phyloP scores from a whole-genome alignment of 768 basidiomycete genomes.

The Rhodotorula diobovata region DNA sequence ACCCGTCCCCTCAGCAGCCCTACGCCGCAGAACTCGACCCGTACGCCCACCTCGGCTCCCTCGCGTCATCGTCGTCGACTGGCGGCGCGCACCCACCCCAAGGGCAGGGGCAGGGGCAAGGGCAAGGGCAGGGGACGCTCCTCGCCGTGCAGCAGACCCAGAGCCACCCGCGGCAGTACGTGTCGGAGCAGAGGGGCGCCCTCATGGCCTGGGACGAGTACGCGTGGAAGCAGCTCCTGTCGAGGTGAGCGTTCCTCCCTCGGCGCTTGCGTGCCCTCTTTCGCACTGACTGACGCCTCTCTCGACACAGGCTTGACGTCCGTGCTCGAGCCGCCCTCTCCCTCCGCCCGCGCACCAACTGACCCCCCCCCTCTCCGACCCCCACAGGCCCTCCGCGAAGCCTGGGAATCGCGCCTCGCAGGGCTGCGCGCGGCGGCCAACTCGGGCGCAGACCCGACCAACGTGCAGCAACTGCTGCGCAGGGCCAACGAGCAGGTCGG shows the following conservation, averaged over 20 bases:
- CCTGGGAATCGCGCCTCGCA: slow-evolving; percentile 19
- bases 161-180: slow-evolving; percentile 28
- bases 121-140: neutral
- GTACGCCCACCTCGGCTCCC: slow-evolving; percentile 16
- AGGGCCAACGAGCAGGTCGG: slow-evolving; percentile 17
- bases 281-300: too few relatives aligned
- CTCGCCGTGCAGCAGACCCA: slow-evolving; percentile 19
- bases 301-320: neutral
- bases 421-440: slow-evolving; percentile 13
- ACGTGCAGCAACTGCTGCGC: neutral
- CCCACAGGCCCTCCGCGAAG: slow-evolving; percentile 24
- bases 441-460: slow-evolving; percentile 28
- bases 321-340: neutral
- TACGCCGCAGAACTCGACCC: slow-evolving; percentile 26
- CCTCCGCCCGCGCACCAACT: neutral
- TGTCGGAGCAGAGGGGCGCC: slow-evolving; percentile 11
- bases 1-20: neutral
- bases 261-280: neutral
- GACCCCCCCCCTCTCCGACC: neutral
- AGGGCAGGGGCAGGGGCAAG: neutral
- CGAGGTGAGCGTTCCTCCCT: neutral
- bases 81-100: too few relatives aligned
- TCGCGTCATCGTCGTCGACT: neutral
- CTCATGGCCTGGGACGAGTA: slow-evolving; percentile 30
- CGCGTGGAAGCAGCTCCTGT: slow-evolving; percentile 27